phyloP scores from a whole-genome alignment of 768 basidiomycete genomes.

The Podaxis rugospora region DNA sequence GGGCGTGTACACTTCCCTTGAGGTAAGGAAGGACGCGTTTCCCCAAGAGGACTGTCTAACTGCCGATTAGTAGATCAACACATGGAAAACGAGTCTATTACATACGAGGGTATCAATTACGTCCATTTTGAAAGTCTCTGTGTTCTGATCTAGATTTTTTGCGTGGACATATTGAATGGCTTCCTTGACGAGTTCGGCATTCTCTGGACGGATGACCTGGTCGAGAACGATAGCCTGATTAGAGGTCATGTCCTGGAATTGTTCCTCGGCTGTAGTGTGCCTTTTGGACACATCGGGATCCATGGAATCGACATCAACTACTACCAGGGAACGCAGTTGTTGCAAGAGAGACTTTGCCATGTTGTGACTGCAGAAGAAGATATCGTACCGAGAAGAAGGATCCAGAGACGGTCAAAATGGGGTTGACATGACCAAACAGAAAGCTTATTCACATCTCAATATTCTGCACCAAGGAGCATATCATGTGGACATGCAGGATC shows the following conservation, averaged over 20 bases:
- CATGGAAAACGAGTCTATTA: not conserved
- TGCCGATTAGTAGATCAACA: not conserved
- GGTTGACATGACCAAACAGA: not conserved
- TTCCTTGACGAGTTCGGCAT: constrained; percentile 24
- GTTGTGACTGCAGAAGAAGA: not conserved
- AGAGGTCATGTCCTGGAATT: constrained; percentile 45
- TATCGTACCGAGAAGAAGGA: constrained; percentile 15
- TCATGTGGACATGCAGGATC: too few relatives aligned
- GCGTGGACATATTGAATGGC: constrained; percentile 27
- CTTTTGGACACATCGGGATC: constrained; percentile 33
- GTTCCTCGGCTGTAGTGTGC: constrained; percentile 20
- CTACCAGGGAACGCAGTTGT: constrained; percentile 28
- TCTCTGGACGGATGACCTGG: constrained; percentile 29
- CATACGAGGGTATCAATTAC: constrained; percentile 36
- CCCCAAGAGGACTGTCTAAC: constrained; percentile 39
- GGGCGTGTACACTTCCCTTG: constrained; percentile 39
- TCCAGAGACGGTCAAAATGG: not conserved
- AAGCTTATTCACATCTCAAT: not conserved
- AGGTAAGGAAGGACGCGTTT: constrained; percentile 38
- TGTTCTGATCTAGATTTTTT: constrained; percentile 13
- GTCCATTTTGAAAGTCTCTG: constrained; percentile 24
- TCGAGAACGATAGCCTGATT: constrained; percentile 42
- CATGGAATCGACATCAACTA: constrained; percentile 48
- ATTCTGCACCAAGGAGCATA: too few relatives aligned
- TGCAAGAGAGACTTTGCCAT: constrained; percentile 20